Conservation (phyloP, 2,329 filamentous ascomycete species). For the Diaporthe vexans region DNA sequence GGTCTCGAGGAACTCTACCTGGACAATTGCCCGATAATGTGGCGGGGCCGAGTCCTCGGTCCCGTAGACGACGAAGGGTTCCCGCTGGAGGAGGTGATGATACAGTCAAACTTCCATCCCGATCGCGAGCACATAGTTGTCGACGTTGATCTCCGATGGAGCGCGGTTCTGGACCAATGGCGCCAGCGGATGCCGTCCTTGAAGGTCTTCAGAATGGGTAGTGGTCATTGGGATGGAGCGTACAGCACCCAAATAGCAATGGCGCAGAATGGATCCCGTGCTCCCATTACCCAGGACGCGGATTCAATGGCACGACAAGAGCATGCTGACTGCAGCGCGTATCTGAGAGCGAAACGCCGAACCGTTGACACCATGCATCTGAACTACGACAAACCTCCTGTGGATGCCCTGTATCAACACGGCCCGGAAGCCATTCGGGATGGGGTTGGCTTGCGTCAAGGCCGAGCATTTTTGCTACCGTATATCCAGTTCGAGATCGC, state of each 20-base stretch:
- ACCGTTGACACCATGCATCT: neutral
- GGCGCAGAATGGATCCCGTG: neutral
- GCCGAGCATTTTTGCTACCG: constrained; percentile 17
- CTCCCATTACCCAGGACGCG: too few relatives aligned
- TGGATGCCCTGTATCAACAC: neutral
- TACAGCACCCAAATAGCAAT: neutral
- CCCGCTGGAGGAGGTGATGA: constrained; percentile 23
- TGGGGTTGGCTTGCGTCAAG: constrained; percentile 11
- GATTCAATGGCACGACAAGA: too few relatives aligned
- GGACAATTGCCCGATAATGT: constrained; percentile 57
- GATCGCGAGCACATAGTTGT: neutral
- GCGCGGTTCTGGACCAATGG: constrained; percentile 8
- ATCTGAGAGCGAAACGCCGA: neutral
- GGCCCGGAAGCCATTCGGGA: neutral
- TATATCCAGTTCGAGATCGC: constrained; percentile 28
- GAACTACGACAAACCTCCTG: constrained; percentile 31
- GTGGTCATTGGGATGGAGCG: constrained; percentile 22
- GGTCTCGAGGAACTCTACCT: constrained; percentile 59
- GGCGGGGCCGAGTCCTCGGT: constrained; percentile 6
- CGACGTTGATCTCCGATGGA: constrained; percentile 31
- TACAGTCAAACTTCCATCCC: neutral
- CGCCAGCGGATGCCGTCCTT: constrained; percentile 15
- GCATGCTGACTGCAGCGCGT: too few relatives aligned
- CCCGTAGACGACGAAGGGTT: constrained; percentile 23
- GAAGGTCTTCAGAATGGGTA: constrained; percentile 35